Evolutionary conservation across 2,329 filamentous ascomycete species (phyloP).

Genomic region (Beauveria varroae): DNA sequence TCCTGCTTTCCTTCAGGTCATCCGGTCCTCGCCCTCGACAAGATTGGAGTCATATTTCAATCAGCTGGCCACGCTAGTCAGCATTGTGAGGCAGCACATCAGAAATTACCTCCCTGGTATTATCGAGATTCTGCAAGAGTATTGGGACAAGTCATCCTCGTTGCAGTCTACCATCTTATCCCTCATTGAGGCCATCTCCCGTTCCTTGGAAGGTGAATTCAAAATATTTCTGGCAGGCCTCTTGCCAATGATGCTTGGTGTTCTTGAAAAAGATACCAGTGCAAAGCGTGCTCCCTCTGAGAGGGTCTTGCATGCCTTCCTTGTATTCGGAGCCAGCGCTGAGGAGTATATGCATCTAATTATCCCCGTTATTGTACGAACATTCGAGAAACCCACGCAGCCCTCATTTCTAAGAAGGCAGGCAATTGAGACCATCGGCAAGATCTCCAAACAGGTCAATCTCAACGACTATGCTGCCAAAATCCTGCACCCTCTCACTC

Average conservation of each 20-base stretch:
- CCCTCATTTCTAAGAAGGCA: slow-evolving; percentile 73
- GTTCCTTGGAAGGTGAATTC: slow-evolving; percentile 93
- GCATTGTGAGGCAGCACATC: slow-evolving; percentile 94
- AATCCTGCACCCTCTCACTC: slow-evolving; percentile 87
- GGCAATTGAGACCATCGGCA: slow-evolving; percentile 90
- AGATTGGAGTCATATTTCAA: slow-evolving; percentile 95
- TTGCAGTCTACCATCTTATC: slow-evolving; percentile 88
- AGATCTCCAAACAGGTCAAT: slow-evolving; percentile 92
- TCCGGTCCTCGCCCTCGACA: slow-evolving; percentile 68
- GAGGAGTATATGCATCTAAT: slow-evolving; percentile 99
- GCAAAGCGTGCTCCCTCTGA: slow-evolving; percentile 75
- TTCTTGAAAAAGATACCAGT: slow-evolving; percentile 78
- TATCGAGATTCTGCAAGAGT: slow-evolving; percentile 77
- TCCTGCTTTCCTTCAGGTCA: slow-evolving; percentile 85
- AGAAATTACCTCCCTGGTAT: slow-evolving; percentile 83
- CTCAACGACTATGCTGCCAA: slow-evolving; percentile 94
- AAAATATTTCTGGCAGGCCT: slow-evolving; percentile 89
- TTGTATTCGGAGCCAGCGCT: slow-evolving; percentile 90
- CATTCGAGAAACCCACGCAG: slow-evolving; percentile 85
- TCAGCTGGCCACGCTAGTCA: slow-evolving; percentile 85
- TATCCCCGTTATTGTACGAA: slow-evolving; percentile 86
- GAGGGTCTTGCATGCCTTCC: slow-evolving; percentile 85
- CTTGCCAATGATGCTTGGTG: slow-evolving; percentile 87
- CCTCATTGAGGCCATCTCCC: slow-evolving; percentile 87
- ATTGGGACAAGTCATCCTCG: slow-evolving; percentile 74